phyloP scores from a whole-genome alignment of 208 protist species.

The Leptomonas seymouri region DNA sequence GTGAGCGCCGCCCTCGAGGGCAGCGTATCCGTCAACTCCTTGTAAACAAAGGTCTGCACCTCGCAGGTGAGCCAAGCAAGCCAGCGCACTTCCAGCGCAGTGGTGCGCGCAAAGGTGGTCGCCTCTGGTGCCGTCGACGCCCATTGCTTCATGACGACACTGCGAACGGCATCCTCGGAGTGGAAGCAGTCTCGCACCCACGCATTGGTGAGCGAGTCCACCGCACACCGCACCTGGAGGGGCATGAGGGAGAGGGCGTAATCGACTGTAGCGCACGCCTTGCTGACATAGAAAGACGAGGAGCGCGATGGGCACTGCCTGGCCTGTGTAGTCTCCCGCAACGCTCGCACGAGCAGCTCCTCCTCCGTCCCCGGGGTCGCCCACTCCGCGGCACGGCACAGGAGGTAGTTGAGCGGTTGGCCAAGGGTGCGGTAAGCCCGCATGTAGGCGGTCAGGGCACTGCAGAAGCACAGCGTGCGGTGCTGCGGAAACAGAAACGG shows the following conservation, averaged over 20 bases:
- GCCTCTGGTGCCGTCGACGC: slow-evolving; percentile 3
- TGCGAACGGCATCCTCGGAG: background rate
- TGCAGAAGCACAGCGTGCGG: slow-evolving; percentile 22
- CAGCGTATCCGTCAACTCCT: slow-evolving; percentile 16
- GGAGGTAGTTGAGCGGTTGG: slow-evolving; percentile 26
- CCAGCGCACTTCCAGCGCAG: slow-evolving; percentile 27
- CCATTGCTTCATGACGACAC: slow-evolving; percentile 15
- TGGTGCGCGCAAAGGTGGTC: slow-evolving; percentile 4
- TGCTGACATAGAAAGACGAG: background rate
- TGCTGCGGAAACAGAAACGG: slow-evolving; percentile 25
- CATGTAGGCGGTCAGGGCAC: slow-evolving; percentile 20
- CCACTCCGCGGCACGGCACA: slow-evolving; percentile 25
- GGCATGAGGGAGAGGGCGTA: slow-evolving; percentile 26
- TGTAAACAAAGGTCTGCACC: slow-evolving; percentile 27
- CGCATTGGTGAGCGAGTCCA: slow-evolving; percentile 13
- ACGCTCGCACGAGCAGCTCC: slow-evolving; percentile 22
- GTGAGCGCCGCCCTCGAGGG: slow-evolving; percentile 9
- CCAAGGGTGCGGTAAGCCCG: slow-evolving; percentile 13
- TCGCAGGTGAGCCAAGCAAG: slow-evolving; percentile 31
- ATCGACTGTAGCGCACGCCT: slow-evolving; percentile 23
- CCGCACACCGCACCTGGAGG: slow-evolving; percentile 10
- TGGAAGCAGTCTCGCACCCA: slow-evolving; percentile 33
- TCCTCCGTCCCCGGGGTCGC: slow-evolving; percentile 23
- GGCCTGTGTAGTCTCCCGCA: slow-evolving; percentile 22
- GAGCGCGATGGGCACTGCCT: background rate